Percentiles rank a stretch among this genome's conserved stretches.
Conservation (phyloP, 108 stramenopile species). For the Cylindrotheca fusiformis region DNA sequence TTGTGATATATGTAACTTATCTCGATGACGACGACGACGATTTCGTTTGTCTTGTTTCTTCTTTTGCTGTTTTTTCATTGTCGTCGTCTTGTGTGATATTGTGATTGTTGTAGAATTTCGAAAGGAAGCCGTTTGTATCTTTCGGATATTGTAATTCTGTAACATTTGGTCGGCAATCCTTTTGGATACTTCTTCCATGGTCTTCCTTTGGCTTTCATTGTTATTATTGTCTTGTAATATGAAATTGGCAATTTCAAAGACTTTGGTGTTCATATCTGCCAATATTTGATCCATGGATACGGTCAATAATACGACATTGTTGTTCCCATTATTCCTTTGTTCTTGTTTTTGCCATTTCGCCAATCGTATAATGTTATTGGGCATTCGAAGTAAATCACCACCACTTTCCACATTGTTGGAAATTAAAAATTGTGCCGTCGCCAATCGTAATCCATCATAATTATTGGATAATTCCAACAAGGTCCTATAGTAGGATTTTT, state of each 20-base stretch:
- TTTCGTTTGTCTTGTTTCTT: background rate
- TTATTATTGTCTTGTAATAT: background rate
- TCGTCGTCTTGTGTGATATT: background rate
- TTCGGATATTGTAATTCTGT: background rate
- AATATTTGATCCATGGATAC: background rate
- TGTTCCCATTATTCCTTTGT: background rate
- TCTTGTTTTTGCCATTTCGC: background rate
- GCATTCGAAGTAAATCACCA: background rate
- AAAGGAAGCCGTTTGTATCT: too few species aligned
- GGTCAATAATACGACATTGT: background rate
- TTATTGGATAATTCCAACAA: background rate
- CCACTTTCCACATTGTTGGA: background rate
- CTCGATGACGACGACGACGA: background rate
- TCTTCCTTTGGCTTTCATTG: background rate
- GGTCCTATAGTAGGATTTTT: background rate
- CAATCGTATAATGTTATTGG: background rate
- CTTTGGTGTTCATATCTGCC: background rate
- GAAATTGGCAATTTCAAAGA: background rate
- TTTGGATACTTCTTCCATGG: background rate
- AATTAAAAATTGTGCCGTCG: background rate
- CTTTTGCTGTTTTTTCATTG: background rate
- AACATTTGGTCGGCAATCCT: too few species aligned
- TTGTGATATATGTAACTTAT: background rate
- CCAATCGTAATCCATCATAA: background rate
- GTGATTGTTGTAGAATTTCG: too few species aligned